Base-by-base conservation (phyloP, 2,329 filamentous ascomycete species). In the Penicillium fuscoglaucum region DNA sequence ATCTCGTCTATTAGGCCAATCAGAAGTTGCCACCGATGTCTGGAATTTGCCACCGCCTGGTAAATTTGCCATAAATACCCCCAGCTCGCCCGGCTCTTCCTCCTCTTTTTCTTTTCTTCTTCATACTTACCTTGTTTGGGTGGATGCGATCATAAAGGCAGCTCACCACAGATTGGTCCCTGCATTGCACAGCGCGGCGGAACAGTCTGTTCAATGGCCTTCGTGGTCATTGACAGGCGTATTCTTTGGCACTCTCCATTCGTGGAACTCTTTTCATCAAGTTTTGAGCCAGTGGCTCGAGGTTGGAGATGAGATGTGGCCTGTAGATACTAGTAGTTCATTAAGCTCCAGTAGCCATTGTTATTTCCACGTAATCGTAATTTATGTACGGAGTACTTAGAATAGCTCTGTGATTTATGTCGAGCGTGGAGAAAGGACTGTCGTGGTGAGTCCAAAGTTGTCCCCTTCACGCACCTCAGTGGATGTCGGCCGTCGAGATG, bases 171-270 rank as follows among this genome's bases (percentile, higher is more conserved):
- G 70, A 73, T 72, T 73, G 75, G 79, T 77, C 76, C 79, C 81
- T 83, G 78, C 81, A 83, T 83, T 83, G 81, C 81, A 83, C 81
- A 83, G 67, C 80, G 80, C 76, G 80, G 81, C 69, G 79, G 77
- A 78, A 74, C 79, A 71, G 66, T 74, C 64, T 70, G 73, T 78
- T 77, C 76, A 80, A 78, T 74, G 76, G 77, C 74, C 69, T 80
- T 70, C 69, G 70, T 31, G 71, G 70, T 72, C 71, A 70, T 72
- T 73, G 71, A 72, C 70, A 73, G 70, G 71, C 71, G 71, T 66
- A 74, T 74, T 74, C 70, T 74, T 74, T 74, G 71, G 71, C 70
- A 72, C 66, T 57, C 67, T 70, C 68, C 66, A 68, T 63, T 61
- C 50, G 49, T 57, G 62, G 62, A 52, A 66, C 64, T 51, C 55